These are phyloP conservation scores for Sherardia arvensis DNA, from an alignment of 257 asterid species.

Conservation along the genomic window DNA sequence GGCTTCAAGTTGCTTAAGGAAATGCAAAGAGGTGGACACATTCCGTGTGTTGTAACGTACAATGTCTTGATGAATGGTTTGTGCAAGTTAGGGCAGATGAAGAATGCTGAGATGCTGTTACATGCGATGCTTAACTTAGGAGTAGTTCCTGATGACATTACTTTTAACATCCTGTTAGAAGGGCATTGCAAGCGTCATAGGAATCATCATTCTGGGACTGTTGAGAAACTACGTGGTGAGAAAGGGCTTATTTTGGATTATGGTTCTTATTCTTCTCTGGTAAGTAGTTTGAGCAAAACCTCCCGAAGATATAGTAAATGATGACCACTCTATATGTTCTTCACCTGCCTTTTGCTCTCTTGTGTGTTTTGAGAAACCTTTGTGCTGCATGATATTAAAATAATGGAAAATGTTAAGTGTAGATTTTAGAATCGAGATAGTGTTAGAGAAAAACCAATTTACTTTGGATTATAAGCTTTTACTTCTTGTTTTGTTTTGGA, in stretches of 20 bases:
- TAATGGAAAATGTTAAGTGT: background rate
- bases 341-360: background rate
- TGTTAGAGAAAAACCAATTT: too few relatives aligned
- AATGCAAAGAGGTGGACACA: conserved; percentile 59
- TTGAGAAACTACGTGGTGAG: conserved; percentile 40
- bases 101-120: conserved; percentile 65
- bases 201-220: conserved; percentile 30
- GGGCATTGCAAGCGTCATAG: conserved; percentile 49
- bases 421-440: too few relatives aligned
- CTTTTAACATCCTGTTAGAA: conserved; percentile 68
- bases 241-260: conserved; percentile 78
- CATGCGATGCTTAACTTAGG: conserved; percentile 78
- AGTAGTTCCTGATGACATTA: conserved; percentile 70
- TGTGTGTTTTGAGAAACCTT: too few relatives aligned
- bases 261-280: conserved; percentile 57
- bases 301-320: conserved; percentile 24
- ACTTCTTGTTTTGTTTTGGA: too few relatives aligned
- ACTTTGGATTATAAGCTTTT: too few relatives aligned
- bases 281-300: conserved; percentile 42
- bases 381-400: background rate
- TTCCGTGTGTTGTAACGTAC: conserved; percentile 57
- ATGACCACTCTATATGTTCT: background rate
- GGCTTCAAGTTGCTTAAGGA: conserved; percentile 61
- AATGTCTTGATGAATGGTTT: conserved; percentile 78
- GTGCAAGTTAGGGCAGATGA: conserved; percentile 82